Conservation (phyloP, 208 protist species). For the Trypanosomatidae sp. region DNA sequence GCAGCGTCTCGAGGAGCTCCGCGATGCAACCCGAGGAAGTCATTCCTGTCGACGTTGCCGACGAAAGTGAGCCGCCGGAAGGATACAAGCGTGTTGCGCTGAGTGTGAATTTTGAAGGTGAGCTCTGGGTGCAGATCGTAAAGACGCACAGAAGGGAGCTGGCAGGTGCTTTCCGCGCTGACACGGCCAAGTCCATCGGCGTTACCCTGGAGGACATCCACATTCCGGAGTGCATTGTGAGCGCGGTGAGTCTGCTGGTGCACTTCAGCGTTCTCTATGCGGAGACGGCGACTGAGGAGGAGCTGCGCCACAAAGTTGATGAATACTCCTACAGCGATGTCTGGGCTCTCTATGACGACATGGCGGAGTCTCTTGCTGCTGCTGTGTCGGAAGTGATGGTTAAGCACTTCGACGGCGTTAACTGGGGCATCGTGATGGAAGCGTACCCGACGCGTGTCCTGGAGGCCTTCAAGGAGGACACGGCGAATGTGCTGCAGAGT, state of each 20-base stretch:
- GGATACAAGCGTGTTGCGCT: slow-evolving; percentile 26
- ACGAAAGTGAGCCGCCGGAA: slow-evolving; percentile 14
- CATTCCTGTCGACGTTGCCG: slow-evolving; percentile 8
- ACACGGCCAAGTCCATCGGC: slow-evolving; percentile 30
- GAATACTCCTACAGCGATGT: slow-evolving; percentile 30
- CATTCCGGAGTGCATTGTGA: slow-evolving; percentile 27
- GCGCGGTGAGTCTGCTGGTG: slow-evolving; percentile 16
- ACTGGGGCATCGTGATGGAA: slow-evolving; percentile 43
- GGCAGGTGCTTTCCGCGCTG: slow-evolving; percentile 37
- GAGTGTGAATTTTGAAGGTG: slow-evolving; percentile 51
- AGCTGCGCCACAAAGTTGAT: slow-evolving; percentile 17
- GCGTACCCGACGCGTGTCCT: slow-evolving; percentile 21
- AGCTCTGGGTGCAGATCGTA: slow-evolving; percentile 36
- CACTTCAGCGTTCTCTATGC: slow-evolving; percentile 14
- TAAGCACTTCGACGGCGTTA: slow-evolving; percentile 42
- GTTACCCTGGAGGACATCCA: slow-evolving; percentile 26
- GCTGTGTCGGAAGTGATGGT: slow-evolving; percentile 12
- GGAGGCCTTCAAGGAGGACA: slow-evolving; percentile 40
- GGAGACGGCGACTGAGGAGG: neutral
- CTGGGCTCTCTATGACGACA: slow-evolving; percentile 30
- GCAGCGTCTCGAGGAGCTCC: neutral
- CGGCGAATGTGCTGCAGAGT: slow-evolving; percentile 36
- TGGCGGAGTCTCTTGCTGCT: slow-evolving; percentile 12
- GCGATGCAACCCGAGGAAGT: neutral
- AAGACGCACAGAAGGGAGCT: slow-evolving; percentile 17